A percentile compares a stretch with the other conserved stretches of the same genome.
Evolutionary conservation across 345 rosid species (phyloP).

Genomic region (Pelargonium nanum): DNA sequence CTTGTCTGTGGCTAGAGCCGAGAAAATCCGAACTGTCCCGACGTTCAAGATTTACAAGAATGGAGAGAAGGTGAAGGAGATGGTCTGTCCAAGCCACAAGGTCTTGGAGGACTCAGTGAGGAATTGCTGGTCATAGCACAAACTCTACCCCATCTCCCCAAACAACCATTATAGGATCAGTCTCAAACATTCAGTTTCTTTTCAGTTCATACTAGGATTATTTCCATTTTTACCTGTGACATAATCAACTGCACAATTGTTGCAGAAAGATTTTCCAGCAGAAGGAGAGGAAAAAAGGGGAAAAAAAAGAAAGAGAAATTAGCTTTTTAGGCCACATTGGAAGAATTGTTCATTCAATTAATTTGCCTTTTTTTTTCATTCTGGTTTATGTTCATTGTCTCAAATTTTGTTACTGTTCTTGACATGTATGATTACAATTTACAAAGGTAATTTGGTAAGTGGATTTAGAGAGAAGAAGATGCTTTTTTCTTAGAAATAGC

Average conservation of each 20-base stretch:
- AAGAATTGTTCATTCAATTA: background rate
- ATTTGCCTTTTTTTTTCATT: background rate
- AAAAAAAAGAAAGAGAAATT: background rate
- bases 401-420: background rate
- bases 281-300: background rate
- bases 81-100: conserved; percentile 59
- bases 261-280: background rate
- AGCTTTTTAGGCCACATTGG: background rate
- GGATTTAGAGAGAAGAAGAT: too few relatives aligned
- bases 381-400: background rate
- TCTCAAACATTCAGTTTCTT: background rate
- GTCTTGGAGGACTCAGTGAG: conserved; percentile 57
- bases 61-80: conserved; percentile 61
- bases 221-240: conserved; percentile 16
- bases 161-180: conserved; percentile 2
- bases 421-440: background rate
- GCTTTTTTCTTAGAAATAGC: too few relatives aligned
- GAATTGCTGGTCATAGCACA: conserved; percentile 31
- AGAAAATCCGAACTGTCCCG: conserved; percentile 59
- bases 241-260: conserved; percentile 17
- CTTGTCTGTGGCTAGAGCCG: conserved; percentile 46
- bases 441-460: too few relatives aligned
- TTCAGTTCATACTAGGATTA: conserved; percentile 11
- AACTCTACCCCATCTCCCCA: conserved; percentile 7
- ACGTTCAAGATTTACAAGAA: conserved; percentile 70